Evolutionary conservation across 305 asterid species (phyloP), one percentile per base, ranked within the genome.

Genomic region (Fraxinus xanthoxyloides): DNA sequence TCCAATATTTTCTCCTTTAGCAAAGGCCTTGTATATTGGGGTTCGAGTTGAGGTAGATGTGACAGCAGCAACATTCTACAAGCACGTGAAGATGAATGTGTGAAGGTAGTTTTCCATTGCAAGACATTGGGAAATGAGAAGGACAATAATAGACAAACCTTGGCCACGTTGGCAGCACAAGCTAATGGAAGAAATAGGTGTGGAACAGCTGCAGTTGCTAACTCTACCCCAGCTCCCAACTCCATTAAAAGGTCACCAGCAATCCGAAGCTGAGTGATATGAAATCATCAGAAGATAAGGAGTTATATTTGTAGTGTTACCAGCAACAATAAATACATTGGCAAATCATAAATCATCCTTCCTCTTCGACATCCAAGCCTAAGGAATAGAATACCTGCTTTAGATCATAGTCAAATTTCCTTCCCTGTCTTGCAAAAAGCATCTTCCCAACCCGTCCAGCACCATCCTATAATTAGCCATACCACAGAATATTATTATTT

Each of bases 1-100:
- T 79, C 99, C 99, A 78, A 96, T 96, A 82, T 96, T 96, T 90
- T 96, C 99, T 82, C 99, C 99, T 89, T 89, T 92, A 65, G 99
- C 99, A 83, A 96, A 96, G 80, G 98, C 99, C 90, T 94, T 96
- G 91, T 96, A 96, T 78, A 96, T 94, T 73, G 98, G 99, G n/a
- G 98, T 93, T 81, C 99, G 94, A 85, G 99, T 96, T 17, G 98
- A 94, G 31, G 98, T 94, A 74, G 99, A 94, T 84, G 99, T 93
- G 82, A 96, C 98, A 28, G 97, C 98, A 87, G 91, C 92, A 51
- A 96, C 93, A 90, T 96, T 96, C 99, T 96, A 85, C 72, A 85
- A 80, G 77, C 63, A 89, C 86, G 83, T 23, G 48, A 81, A 89
- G 76, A 86, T 56, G 43, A 51, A 79, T 36, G 77, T 72, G 79